phyloP scores from a whole-genome alignment of 208 protist species.

The Phytomonas serpens region DNA sequence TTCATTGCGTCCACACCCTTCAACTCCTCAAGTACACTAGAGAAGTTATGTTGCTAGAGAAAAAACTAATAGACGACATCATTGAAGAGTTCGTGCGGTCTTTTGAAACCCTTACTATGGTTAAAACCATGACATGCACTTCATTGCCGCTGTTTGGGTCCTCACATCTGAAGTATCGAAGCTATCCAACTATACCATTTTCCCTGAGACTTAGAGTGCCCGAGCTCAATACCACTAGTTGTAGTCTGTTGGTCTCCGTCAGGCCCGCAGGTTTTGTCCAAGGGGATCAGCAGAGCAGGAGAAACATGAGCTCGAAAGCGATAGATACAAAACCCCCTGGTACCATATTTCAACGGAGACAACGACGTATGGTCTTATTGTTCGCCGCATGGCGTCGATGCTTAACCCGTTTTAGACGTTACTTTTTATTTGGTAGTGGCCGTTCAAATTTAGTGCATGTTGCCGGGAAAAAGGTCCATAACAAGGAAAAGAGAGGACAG shows the following conservation, averaged over 20 bases:
- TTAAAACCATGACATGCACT: not conserved
- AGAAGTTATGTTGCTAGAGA: not conserved
- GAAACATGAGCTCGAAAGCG: not conserved
- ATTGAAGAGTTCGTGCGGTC: not conserved
- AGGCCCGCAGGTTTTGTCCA: not conserved
- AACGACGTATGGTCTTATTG: not conserved
- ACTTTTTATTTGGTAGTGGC: not conserved
- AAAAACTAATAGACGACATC: not conserved
- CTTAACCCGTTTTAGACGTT: not conserved
- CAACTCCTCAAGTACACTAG: slow-evolving; percentile 5
- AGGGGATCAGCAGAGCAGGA: not conserved
- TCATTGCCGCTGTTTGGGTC: not conserved
- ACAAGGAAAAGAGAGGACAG: not conserved
- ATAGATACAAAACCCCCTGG: not conserved
- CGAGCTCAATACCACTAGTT: not conserved
- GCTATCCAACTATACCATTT: not conserved
- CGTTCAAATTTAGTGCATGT: not conserved
- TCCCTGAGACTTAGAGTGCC: not conserved
- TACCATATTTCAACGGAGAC: not conserved
- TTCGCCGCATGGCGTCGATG: not conserved
- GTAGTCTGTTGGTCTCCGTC: not conserved
- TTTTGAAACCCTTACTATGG: not conserved
- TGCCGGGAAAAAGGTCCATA: not conserved
- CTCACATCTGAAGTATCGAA: not conserved
- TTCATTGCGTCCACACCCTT: slow-evolving; percentile 13